phyloP scores from a whole-genome alignment of 2,329 filamentous ascomycete species.

The Microcyclospora pomicola region DNA sequence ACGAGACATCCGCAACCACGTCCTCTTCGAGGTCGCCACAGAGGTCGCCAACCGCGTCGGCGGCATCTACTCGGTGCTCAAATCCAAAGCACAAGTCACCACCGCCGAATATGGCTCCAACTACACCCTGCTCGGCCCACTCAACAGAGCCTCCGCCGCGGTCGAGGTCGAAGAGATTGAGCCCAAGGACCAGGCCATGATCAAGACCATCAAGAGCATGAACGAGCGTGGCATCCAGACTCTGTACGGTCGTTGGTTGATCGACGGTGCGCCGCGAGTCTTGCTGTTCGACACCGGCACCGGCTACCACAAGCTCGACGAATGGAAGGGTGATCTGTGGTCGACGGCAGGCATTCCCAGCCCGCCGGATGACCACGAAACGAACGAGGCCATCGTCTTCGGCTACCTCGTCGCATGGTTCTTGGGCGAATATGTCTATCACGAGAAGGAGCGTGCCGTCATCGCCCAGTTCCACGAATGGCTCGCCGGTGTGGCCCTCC shows the following conservation, averaged over 20 bases:
- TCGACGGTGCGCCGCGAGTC: conserved; percentile 88
- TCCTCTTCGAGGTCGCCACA: conserved; percentile 92
- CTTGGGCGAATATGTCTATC: conserved; percentile 90
- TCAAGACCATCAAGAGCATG: conserved; percentile 81
- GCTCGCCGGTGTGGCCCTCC: conserved; percentile 86
- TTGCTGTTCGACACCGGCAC: conserved; percentile 91
- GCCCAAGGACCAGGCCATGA: conserved; percentile 65
- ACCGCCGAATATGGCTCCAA: conserved; percentile 96
- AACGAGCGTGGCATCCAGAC: conserved; percentile 78
- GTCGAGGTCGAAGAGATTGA: conserved; percentile 93
- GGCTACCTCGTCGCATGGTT: conserved; percentile 98
- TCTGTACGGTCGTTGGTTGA: conserved; percentile 91
- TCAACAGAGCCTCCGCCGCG: conserved; percentile 85
- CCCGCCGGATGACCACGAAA: conserved; percentile 81
- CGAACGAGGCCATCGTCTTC: conserved; percentile 94
- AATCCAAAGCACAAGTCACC: conserved; percentile 95
- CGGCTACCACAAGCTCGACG: conserved; percentile 77
- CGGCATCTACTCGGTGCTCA: conserved; percentile 97
- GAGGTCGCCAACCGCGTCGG: conserved; percentile 97
- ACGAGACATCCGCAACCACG: conserved; percentile 81
- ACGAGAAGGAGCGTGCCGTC: conserved; percentile 81
- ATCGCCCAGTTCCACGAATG: conserved; percentile 99
- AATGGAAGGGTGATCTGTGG: conserved; percentile 97
- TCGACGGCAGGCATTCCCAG: conserved; percentile 86
- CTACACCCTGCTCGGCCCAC: conserved; percentile 87